Evolutionary conservation across 2,329 filamentous ascomycete species (phyloP), one percentile per base, ranked within the genome.

Genomic region (Pyricularia sp.): DNA sequence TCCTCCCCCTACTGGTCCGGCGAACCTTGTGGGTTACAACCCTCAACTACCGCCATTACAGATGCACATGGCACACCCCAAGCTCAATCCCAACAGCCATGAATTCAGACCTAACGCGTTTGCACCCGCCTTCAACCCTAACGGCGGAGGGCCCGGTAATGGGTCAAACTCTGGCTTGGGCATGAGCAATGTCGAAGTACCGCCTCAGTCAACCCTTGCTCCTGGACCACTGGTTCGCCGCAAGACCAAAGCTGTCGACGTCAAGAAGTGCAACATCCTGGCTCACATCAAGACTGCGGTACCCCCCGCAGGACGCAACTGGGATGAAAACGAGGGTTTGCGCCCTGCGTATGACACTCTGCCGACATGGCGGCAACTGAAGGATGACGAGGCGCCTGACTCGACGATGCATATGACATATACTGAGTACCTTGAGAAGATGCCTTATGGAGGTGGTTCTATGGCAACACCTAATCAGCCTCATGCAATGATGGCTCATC

Each of bases 21-120:
- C 88, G 8, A 84, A 84, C 75, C 70, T 78, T 67, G 72, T 78
- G 67, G 71, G 80, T 68, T 81, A 84, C 77, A 76, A 80, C 71
- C 78, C 83, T 70, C 78, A 85, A 60, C 76, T 82, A 60, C 82
- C 80, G 67, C 79, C 78, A 62, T 74, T 81, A n/a, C 77, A 74
- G 16, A 76, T 76, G 59, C 83, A 83, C 63, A 77, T 84, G 70
- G 77, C 78, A 4, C 55, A 59, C 55, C 79, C 78, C 60, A 85
- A 86, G 73, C 72, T 88, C 69, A 88, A 88, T 68, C 85, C 85
- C 7, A 86, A 85, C 70, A 87, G 81, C 69, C 81, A 84, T 72
- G 92, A 96, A 71, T 97, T 97, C 77, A 87, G 89, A 68, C 94
- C 93, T 22, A 96, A 88, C 70, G 87, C 90, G 4, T 88, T 88